Evolutionary conservation across 257 asterid species (phyloP).

Genomic region (Anisodus acutangulus): DNA sequence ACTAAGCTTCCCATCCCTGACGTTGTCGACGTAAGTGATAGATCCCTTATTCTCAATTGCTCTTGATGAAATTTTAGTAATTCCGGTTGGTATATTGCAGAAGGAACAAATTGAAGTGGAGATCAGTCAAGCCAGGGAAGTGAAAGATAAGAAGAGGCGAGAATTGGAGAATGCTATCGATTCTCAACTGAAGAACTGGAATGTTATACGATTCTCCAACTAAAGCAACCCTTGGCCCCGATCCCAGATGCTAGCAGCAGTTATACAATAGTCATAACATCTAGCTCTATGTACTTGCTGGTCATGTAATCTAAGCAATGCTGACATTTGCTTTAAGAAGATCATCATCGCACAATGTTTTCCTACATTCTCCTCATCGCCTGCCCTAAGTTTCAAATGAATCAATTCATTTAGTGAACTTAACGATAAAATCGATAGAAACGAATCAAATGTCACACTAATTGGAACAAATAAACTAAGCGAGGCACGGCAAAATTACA

Average conservation of each 20-base stretch:
- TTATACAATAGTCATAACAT: background rate
- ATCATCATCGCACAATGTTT: background rate
- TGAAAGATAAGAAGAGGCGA: constrained; percentile 46
- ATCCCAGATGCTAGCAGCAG: background rate
- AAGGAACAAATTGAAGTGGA: constrained; percentile 44
- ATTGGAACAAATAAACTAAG: background rate
- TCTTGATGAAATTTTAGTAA: background rate
- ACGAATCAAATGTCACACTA: constrained; percentile 9
- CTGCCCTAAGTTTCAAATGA: background rate
- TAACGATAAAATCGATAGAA: background rate
- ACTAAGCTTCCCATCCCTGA: constrained; percentile 58
- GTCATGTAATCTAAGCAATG: background rate
- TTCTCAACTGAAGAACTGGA: constrained; percentile 56
- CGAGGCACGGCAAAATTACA: background rate
- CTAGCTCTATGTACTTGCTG: background rate
- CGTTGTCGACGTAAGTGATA: constrained; percentile 41
- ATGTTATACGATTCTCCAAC: constrained; percentile 33
- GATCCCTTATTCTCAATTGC: background rate
- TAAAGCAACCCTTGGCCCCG: background rate
- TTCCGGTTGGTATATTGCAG: constrained; percentile 27
- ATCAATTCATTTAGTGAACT: background rate
- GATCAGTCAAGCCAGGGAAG: constrained; percentile 37
- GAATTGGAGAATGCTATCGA: constrained; percentile 52
- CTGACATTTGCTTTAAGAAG: background rate
- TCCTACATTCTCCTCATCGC: background rate